Conservation (phyloP, 331 rosid species). For the Cydonia oblonga region DNA sequence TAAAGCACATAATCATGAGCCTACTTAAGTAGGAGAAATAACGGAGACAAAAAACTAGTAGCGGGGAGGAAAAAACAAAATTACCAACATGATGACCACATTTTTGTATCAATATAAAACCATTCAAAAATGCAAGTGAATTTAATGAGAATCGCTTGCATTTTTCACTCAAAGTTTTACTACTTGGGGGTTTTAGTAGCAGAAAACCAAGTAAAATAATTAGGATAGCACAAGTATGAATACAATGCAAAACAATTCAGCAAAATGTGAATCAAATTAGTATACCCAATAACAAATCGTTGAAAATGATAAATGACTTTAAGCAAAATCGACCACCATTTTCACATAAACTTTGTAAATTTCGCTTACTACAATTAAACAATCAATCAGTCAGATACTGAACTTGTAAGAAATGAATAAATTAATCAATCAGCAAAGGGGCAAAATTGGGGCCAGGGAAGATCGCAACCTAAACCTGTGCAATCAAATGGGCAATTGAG, state of each 20-base stretch:
- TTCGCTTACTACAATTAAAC: neutral
- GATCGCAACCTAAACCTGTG: slow-evolving; percentile 5
- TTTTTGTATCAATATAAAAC: neutral
- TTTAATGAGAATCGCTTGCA: neutral
- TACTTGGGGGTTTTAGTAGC: neutral
- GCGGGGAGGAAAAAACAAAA: neutral
- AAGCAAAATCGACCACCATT: neutral
- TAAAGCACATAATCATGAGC: neutral
- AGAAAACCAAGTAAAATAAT: neutral
- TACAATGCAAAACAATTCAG: neutral
- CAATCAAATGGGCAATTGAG: slow-evolving; percentile 1
- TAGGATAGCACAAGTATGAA: neutral
- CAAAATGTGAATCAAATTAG: neutral
- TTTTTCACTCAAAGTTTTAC: neutral
- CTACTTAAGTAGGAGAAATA: neutral
- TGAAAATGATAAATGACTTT: neutral
- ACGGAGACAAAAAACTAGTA: neutral
- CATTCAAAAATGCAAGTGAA: neutral
- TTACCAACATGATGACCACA: neutral
- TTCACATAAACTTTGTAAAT: neutral
- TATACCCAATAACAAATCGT: neutral
- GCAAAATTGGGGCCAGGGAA: neutral
- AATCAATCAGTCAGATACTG: neutral
- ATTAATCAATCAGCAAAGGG: neutral
- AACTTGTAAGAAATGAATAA: neutral